Evolutionary conservation across 2,329 filamentous ascomycete species (phyloP).

Genomic region (Ceratocystis cubensis): DNA sequence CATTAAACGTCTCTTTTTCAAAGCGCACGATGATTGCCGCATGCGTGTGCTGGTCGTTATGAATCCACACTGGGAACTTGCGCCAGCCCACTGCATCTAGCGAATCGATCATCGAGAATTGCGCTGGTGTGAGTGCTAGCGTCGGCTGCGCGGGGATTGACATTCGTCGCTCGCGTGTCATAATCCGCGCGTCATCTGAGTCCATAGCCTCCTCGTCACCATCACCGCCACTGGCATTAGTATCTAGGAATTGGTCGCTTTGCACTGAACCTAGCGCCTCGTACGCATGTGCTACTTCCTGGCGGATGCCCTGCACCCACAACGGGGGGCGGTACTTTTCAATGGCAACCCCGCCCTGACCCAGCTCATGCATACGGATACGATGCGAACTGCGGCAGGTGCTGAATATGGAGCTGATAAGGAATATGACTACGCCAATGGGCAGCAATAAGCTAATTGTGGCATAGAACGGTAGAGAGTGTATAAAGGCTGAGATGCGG

Average conservation of each 20-base stretch:
- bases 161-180: slow-evolving; percentile 33
- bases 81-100: slow-evolving; percentile 55
- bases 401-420: slow-evolving; percentile 66
- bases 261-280: slow-evolving; percentile 59
- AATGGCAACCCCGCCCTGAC: slow-evolving; percentile 53
- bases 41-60: slow-evolving; percentile 67
- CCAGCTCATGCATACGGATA: slow-evolving; percentile 63
- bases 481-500: slow-evolving; percentile 30
- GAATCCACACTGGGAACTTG: slow-evolving; percentile 61
- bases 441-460: slow-evolving; percentile 60
- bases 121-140: slow-evolving; percentile 62
- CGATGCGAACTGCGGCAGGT: slow-evolving; percentile 61
- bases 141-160: slow-evolving; percentile 43
- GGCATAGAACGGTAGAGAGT: slow-evolving; percentile 47
- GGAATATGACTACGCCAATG: slow-evolving; percentile 55
- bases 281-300: slow-evolving; percentile 64
- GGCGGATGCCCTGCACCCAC: slow-evolving; percentile 61
- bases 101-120: slow-evolving; percentile 73
- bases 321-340: slow-evolving; percentile 64
- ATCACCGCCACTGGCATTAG: slow-evolving; percentile 38
- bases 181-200: slow-evolving; percentile 32
- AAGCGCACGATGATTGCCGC: slow-evolving; percentile 78
- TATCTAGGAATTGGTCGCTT: slow-evolving; percentile 56
- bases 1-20: slow-evolving; percentile 53
- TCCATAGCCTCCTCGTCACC: slow-evolving; percentile 26